Base-by-base conservation (phyloP, 805 yeast genomes). In the Zygoascus biomembranicola region DNA sequence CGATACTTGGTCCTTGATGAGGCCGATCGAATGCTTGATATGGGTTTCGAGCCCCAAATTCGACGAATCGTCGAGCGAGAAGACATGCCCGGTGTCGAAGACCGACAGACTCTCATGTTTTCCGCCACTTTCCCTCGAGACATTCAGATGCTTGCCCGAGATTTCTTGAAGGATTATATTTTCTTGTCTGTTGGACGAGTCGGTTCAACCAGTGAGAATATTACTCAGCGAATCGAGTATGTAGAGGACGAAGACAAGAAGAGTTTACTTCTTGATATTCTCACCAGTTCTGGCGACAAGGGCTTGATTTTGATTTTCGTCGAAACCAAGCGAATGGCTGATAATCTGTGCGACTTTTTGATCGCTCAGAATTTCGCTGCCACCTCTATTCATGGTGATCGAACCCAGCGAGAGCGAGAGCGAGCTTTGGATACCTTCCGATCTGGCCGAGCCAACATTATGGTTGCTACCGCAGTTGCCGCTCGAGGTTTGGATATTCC, bases 401-500 rank as follows among this genome's bases (percentile, higher is more conserved):
- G 99, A 79, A 81, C 98, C 48, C 99, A 94, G 79, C 75, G 79
- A 66, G 99, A 94, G 78, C 89, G 99, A 80, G 99, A 94, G 77
- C 84, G 90, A 71, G 99, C 99, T 56, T 78, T 94, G 65, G 94
- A 90, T 63, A 84, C 90, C 64, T 94, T 94, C 82, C 89, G 90
- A 77, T 74, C 82, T 60, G 99, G 99, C 70, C 78, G 80, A 65
- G 87, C 97, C 47, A 95, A 96, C 62, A 81, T 94, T 63, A 80
- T 94, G 76, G 99, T 94, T 62, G 99, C 99, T 50, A 94, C 99
- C 63, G 99, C 99, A 53, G 99, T 94, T 64, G 99, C 99, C 62
- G 98, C 98, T 56, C 89, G 99, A 85, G 99, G 99, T 79, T 82
- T 94, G 74, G 99, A 94, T 81, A 94, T 94, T 79, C 98, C 99